Evolutionary conservation across 805 yeast species (phyloP), one percentile per base, ranked within the genome.

Genomic region (Kuraishia cidri): DNA sequence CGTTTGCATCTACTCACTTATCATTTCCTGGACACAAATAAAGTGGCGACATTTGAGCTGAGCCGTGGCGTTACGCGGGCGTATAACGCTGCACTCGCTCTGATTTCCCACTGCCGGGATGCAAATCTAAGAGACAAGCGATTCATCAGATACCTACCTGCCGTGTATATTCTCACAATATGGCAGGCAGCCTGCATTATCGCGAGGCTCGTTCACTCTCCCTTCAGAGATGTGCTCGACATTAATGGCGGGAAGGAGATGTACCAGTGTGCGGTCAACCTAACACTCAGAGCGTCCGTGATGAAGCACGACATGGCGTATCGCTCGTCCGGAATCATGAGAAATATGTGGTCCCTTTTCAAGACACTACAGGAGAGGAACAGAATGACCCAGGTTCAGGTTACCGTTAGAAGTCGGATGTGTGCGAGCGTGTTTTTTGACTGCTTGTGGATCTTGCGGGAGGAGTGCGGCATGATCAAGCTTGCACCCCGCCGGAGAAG

Each of bases 111-210:
- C 53, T 75, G 83, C 16, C 68, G 72, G 32, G 49, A 64, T 13
- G 74, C 86, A 39, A 78, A 79, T 38, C 60, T 65, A 15, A 61
- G 69, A 19, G 75, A 80, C 46, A 68, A 70, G 28, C 64, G 62
- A 22, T 80, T 85, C 46, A 72, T 88, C 48, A 73, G 69, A 44
- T 85, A 81, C 47, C 65, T 90, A 29, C 97, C 98, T 0, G 82
- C 82, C 32, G 86, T 84, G 2, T 79, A 83, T 49, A 73, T 87
- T 2, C 63, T 86, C 39, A 76, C 80, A 30, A 72, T 88, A 19
- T 87, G 97, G 95, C 97, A 92, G 55, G 82, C 95, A 1, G 76
- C 95, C 2, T 81, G 87, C 45, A 75, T 90, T 24, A 75, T 92
- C 21, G 83, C 82, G 33, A 78, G 84, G 46, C 62, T 90, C 30